A percentile compares a stretch with the other conserved stretches of the same genome.
Evolutionary conservation across 192 early-diverging fungal species (phyloP).

Genomic region (Gonapodya sp.): DNA sequence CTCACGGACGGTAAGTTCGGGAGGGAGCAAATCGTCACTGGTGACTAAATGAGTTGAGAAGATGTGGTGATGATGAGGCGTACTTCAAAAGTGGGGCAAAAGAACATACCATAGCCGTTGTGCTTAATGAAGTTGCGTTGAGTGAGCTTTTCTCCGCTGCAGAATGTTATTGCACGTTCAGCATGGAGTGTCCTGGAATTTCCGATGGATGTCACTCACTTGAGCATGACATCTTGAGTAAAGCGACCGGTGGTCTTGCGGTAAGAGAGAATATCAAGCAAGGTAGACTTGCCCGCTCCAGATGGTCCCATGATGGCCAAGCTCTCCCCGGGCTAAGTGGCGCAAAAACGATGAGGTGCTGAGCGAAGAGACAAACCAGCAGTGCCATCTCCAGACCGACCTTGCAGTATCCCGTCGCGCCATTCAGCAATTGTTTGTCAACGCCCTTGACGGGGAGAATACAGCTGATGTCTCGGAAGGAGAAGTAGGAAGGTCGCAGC

Average conservation of each 20-base stretch:
- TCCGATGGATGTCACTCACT: neutral
- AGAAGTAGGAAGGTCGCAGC: neutral
- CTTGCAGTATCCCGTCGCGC: neutral
- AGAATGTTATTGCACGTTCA: no score
- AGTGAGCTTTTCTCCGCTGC: neutral
- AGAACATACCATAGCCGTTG: conserved; percentile 9
- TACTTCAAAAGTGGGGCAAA: neutral
- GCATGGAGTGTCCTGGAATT: no score
- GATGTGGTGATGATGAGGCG: neutral
- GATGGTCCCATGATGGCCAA: conserved; percentile 41
- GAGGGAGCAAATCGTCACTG: conserved; percentile 7
- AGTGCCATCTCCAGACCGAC: no score
- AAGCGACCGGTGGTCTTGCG: conserved; percentile 12
- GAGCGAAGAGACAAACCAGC: neutral
- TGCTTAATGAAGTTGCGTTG: conserved; percentile 8
- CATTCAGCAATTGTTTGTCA: neutral
- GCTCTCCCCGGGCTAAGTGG: conserved; percentile 13
- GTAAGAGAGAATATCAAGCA: conserved; percentile 10
- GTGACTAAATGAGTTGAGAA: conserved; percentile 7
- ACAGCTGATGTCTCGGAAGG: neutral
- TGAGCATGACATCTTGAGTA: conserved; percentile 10
- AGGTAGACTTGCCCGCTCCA: conserved; percentile 34
- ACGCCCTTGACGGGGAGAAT: neutral
- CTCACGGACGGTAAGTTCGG: conserved; percentile 16
- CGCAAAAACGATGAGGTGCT: neutral